These are phyloP conservation scores for Periconia sp. DNA, from an alignment of 2,329 filamentous ascomycete genomes.

Conservation along the genomic window DNA sequence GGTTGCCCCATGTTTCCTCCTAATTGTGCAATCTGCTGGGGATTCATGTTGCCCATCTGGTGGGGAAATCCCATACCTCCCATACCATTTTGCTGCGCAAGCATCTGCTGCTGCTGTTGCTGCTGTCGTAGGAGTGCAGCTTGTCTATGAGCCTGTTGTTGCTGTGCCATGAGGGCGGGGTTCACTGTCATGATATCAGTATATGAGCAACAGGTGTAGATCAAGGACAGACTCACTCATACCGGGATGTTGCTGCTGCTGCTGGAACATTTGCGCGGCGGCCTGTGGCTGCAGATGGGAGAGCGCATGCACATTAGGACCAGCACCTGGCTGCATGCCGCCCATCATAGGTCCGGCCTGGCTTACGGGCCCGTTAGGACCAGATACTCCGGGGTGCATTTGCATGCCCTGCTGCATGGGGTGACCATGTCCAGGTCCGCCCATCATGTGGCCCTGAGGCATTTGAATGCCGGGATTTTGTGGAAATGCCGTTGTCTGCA, in stretches of 20 bases:
- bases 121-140: no score
- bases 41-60: conserved; percentile 53
- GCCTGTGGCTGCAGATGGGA: conserved; percentile 73
- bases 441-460: conserved; percentile 68
- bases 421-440: conserved; percentile 72
- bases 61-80: conserved; percentile 59
- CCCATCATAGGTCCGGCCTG: conserved; percentile 75
- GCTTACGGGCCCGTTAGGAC: conserved; percentile 72
- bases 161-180: conserved; percentile 50
- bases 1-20: conserved; percentile 30
- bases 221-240: conserved; percentile 43
- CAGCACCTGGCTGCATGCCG: conserved; percentile 72
- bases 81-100: conserved; percentile 63
- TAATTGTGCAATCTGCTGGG: conserved; percentile 37
- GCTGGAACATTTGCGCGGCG: conserved; percentile 62
- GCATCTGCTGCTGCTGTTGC: conserved; percentile 60
- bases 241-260: conserved; percentile 53
- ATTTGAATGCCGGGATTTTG: conserved; percentile 75
- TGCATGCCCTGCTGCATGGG: conserved; percentile 74
- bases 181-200: conserved; percentile 34
- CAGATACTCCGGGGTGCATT: conserved; percentile 76
- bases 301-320: conserved; percentile 70
- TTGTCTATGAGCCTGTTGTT: conserved; percentile 21
- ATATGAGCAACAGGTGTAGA: background rate
- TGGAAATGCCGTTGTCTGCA: conserved; percentile 73